Percentiles rank a stretch among this genome's conserved stretches.
Evolutionary conservation across 768 basidiomycete species (phyloP).

Genomic region (Leucosporidium yakuticum): DNA sequence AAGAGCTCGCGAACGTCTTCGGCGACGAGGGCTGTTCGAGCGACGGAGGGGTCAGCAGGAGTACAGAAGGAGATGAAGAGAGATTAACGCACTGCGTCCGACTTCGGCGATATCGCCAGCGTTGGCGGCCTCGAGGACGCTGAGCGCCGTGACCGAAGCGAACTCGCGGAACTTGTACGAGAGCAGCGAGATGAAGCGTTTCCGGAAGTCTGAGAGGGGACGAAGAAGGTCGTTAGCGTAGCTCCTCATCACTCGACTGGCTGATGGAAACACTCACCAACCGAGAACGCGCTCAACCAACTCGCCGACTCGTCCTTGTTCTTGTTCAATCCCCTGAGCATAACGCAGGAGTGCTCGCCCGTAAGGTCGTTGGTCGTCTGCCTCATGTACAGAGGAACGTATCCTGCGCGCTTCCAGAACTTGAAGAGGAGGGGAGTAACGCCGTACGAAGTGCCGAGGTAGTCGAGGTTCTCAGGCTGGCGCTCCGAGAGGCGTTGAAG

Average conservation of each 20-base stretch:
- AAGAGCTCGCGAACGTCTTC: conserved; percentile 59
- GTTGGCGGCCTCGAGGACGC: conserved; percentile 79
- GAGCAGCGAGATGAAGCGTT: conserved; percentile 77
- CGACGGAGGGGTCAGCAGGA: conserved; percentile 49
- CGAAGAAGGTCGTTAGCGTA: background rate
- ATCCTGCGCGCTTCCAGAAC: conserved; percentile 95
- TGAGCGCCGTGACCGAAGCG: conserved; percentile 75
- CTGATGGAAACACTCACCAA: conserved; percentile 36
- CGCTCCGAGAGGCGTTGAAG: conserved; percentile 83
- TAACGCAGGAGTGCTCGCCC: conserved; percentile 92
- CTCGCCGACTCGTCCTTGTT: conserved; percentile 61
- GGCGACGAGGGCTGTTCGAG: conserved; percentile 49
- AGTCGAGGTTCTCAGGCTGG: conserved; percentile 84
- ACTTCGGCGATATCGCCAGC: conserved; percentile 36
- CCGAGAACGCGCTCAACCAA: conserved; percentile 82
- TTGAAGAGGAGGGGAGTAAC: conserved; percentile 77
- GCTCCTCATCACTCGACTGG: background rate
- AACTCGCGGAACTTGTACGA: conserved; percentile 96
- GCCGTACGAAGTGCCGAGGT: conserved; percentile 93
- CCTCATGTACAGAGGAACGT: conserved; percentile 82
- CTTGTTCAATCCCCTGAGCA: conserved; percentile 68
- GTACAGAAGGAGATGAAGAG: background rate
- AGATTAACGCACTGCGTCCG: conserved; percentile 10
- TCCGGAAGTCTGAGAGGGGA: conserved; percentile 67
- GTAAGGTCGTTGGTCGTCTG: conserved; percentile 93